Conservation (phyloP, 306 rosid genomes). For the Cicer chorassanicum region DNA sequence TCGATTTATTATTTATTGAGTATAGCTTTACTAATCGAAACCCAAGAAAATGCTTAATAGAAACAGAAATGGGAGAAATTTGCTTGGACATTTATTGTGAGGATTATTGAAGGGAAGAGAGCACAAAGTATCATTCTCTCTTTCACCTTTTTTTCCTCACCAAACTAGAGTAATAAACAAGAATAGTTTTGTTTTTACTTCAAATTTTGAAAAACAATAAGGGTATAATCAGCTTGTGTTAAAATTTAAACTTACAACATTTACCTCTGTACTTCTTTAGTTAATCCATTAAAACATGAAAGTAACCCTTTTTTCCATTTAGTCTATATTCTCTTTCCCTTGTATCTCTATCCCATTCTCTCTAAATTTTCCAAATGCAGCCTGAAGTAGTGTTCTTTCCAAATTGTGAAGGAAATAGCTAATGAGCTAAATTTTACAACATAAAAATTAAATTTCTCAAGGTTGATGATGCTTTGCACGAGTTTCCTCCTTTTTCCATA, state of each 20-base stretch:
- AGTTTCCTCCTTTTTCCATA: conserved; percentile 33
- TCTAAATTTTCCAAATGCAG: conserved; percentile 32
- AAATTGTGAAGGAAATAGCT: conserved; percentile 24
- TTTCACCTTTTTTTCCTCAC: neutral
- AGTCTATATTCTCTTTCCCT: conserved; percentile 28
- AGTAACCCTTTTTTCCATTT: conserved; percentile 4
- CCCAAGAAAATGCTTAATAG: conserved; percentile 14
- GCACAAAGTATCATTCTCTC: neutral
- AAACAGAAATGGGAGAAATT: neutral
- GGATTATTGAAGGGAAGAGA: neutral
- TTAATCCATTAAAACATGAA: conserved; percentile 27
- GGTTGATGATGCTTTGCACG: conserved; percentile 33
- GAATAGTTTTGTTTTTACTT: neutral
- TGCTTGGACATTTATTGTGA: neutral
- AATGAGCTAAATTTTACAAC: conserved; percentile 39
- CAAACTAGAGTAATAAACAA: conserved; percentile 6
- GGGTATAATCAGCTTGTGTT: neutral
- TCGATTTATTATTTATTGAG: neutral
- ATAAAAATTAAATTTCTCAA: conserved; percentile 13
- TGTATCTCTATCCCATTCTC: conserved; percentile 12
- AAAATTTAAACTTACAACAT: conserved; percentile 24
- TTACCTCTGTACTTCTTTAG: conserved; percentile 1
- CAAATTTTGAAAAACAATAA: neutral
- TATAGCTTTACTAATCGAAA: neutral
- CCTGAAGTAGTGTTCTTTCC: conserved; percentile 19